phyloP scores from a whole-genome alignment of 2,329 filamentous ascomycete species.

The Penicillium olsonii region DNA sequence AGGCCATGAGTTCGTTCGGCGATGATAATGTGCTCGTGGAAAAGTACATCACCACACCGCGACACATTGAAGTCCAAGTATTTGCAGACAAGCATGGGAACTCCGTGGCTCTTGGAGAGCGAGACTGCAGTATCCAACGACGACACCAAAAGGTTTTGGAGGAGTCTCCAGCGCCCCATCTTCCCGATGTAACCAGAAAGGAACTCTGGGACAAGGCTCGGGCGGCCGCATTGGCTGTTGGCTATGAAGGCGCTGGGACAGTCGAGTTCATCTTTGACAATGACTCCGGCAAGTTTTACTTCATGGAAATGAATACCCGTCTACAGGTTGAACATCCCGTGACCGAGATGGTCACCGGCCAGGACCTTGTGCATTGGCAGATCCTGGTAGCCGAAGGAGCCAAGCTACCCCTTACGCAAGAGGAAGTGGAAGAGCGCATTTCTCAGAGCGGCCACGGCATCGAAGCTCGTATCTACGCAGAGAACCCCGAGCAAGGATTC shows the following conservation, averaged over 20 bases:
- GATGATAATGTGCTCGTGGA: constrained; percentile 68
- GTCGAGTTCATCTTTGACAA: constrained; percentile 72
- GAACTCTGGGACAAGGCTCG: constrained; percentile 67
- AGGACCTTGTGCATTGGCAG: constrained; percentile 92
- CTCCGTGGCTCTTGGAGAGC: constrained; percentile 63
- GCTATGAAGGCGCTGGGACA: constrained; percentile 66
- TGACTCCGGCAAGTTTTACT: constrained; percentile 66
- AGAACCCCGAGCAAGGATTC: constrained; percentile 89
- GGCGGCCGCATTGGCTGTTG: constrained; percentile 63
- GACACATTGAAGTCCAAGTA: constrained; percentile 68
- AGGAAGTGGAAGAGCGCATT: constrained; percentile 69
- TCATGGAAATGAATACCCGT: constrained; percentile 76
- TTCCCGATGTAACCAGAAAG: constrained; percentile 60
- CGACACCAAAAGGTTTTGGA: constrained; percentile 68
- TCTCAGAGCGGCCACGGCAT: constrained; percentile 79
- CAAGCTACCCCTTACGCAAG: constrained; percentile 66
- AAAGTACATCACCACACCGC: constrained; percentile 67
- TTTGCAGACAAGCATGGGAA: constrained; percentile 68
- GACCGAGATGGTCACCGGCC: constrained; percentile 74
- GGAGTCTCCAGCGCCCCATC: constrained; percentile 65
- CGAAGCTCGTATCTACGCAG: constrained; percentile 94
- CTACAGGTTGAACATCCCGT: constrained; percentile 97
- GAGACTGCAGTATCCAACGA: constrained; percentile 67
- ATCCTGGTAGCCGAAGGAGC: constrained; percentile 78
- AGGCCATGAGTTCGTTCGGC: constrained; percentile 65